phyloP scores from a whole-genome alignment of 1,284 basidiomycete genomes.

The Malassezia psittaci region DNA sequence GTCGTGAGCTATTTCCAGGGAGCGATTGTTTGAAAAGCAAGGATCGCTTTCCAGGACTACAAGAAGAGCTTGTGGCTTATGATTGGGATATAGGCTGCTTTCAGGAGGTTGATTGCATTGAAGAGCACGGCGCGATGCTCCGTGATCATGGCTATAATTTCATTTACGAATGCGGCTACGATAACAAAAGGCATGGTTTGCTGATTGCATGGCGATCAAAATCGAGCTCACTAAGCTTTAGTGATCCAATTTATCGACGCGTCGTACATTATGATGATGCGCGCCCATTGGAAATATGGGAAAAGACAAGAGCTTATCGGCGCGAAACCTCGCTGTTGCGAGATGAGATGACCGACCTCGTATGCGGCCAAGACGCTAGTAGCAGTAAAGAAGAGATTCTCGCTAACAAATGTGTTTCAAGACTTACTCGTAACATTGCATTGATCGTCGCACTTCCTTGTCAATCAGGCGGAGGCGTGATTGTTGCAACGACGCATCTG shows the following conservation, averaged over 20 bases:
- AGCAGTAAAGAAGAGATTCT: conserved; percentile 10
- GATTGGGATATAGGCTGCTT: conserved; percentile 49
- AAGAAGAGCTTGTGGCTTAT: conserved; percentile 29
- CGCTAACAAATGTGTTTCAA: conserved; percentile 28
- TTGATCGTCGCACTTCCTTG: conserved; percentile 26
- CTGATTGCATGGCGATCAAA: conserved; percentile 33
- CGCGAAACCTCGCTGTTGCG: too few relatives aligned
- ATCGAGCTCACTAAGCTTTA: neutral
- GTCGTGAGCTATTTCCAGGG: conserved; percentile 49
- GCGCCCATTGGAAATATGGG: neutral
- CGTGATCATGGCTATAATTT: conserved; percentile 28
- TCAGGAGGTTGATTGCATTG: conserved; percentile 49
- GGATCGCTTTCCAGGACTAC: conserved; percentile 34
- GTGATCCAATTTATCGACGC: neutral
- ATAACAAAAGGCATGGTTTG: conserved; percentile 42
- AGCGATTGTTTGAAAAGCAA: conserved; percentile 49
- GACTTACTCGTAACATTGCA: conserved; percentile 15
- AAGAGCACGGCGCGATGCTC: conserved; percentile 35
- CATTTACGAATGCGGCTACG: conserved; percentile 40
- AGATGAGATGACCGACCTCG: neutral
- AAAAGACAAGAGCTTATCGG: neutral
- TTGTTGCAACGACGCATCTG: conserved; percentile 72
- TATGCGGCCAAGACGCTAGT: neutral
- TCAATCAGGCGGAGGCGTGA: conserved; percentile 51
- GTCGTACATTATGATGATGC: conserved; percentile 3